Evolutionary conservation across 768 basidiomycete species (phyloP), one percentile per base, ranked within the genome.

Genomic region (Bullera alba): DNA sequence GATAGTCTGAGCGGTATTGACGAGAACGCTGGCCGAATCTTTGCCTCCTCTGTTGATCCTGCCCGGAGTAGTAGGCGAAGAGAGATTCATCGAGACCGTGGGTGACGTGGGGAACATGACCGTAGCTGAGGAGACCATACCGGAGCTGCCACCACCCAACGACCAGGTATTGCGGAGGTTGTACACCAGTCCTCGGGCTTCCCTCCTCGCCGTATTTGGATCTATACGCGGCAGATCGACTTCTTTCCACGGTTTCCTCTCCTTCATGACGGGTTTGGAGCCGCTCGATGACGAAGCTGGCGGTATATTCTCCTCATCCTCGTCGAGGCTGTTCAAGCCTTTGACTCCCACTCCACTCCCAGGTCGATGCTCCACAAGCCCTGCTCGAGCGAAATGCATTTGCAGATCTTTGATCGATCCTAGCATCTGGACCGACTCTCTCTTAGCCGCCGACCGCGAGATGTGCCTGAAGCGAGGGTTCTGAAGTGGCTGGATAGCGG

Each of bases 391-490:
- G 64, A 92, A 96, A 69, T 91, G 92, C 64, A 91, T 84, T 73
- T 96, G 92, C 35, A 96, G 79, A 69, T 95, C 87, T 68, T 93
- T 86, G 60, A 96, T 96, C 68, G 87, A 90, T n/a, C 91, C 91
- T 16, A 96, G 75, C 0, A 88, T 82, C 82, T 92, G 85, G 17
- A 96, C 91, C 61, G 86, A 89, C 71, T 89, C 87, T 36, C 92
- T 81, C 74, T 91, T 93, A 3, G 88, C 87, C 0, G 92, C 92
- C 39, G 60, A 62, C 14, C 60, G 58, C n/a, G 65, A 60, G 45
- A 67, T 56, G 34, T 67, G 65, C n/a, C 65, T 51, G 43, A 54
- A 57, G 51, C 56, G 53, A 15, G 65, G 65, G 35, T 67, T 67
- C n/a, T 52, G 23, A 14, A 65, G 42, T 10, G 61, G 54, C 19